Percentiles rank a stretch among this genome's conserved stretches.
Evolutionary conservation across 2,329 filamentous ascomycete genomes (phyloP).

Genomic region (Curvularia lunata): DNA sequence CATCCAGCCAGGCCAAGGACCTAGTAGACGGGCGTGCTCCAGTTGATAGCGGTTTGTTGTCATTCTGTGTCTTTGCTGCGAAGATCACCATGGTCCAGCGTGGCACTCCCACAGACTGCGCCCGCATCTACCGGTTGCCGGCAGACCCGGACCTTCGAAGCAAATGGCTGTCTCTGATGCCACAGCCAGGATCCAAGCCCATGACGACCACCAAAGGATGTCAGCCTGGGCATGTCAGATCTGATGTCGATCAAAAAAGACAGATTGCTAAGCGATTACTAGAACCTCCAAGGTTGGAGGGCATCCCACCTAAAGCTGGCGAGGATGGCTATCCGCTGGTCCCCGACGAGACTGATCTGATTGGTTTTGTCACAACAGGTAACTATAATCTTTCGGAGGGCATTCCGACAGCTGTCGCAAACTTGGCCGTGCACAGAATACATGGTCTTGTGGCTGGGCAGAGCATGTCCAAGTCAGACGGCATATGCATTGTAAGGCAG

Average conservation of each 20-base stretch:
- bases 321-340: constrained; percentile 65
- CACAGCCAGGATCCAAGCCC: constrained; percentile 35
- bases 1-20: constrained; percentile 39
- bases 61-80: constrained; percentile 61
- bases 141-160: constrained; percentile 62
- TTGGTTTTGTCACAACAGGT: constrained; percentile 90
- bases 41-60: constrained; percentile 2
- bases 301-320: constrained; percentile 32
- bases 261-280: constrained; percentile 38
- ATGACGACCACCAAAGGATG: constrained; percentile 23
- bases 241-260: constrained; percentile 25
- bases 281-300: constrained; percentile 15
- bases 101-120: constrained; percentile 73
- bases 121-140: constrained; percentile 88
- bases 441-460: constrained; percentile 50
- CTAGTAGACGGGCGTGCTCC: constrained; percentile 16
- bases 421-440: constrained; percentile 67
- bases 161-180: constrained; percentile 72
- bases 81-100: constrained; percentile 71
- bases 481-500: constrained; percentile 79
- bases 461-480: constrained; percentile 39
- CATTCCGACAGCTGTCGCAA: constrained; percentile 75
- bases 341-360: constrained; percentile 75
- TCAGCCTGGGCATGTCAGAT: constrained; percentile 24
- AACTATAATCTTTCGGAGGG: constrained; percentile 82